Evolutionary conservation across 1,284 basidiomycete genomes (phyloP).

Genomic region (Pisolithus thermaeus): DNA sequence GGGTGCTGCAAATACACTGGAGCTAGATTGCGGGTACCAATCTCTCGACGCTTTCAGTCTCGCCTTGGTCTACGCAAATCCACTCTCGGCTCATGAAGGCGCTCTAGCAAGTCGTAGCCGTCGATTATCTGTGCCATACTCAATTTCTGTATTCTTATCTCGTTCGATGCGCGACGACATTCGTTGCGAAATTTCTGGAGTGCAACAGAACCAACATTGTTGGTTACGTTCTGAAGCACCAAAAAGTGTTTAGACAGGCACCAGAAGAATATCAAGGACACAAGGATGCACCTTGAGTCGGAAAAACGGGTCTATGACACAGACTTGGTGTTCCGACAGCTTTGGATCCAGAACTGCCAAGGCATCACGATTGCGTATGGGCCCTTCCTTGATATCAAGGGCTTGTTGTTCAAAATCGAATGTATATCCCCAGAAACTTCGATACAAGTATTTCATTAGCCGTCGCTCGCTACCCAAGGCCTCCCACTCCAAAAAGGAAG

Average conservation of each 20-base stretch:
- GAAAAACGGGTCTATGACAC: slow-evolving; percentile 47
- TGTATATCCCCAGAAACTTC: slow-evolving; percentile 41
- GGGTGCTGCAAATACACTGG: no score
- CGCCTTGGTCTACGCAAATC: background rate
- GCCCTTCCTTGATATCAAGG: slow-evolving; percentile 39
- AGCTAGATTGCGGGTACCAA: background rate
- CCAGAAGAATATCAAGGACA: background rate
- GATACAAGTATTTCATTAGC: background rate
- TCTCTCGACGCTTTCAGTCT: background rate
- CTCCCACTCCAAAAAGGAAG: background rate
- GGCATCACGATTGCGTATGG: slow-evolving; percentile 18
- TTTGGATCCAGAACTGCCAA: background rate
- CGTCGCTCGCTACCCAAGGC: background rate
- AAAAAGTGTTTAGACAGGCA: background rate
- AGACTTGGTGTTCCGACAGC: slow-evolving; percentile 15
- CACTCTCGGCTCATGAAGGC: background rate
- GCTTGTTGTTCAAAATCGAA: slow-evolving; percentile 30
- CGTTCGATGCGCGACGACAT: background rate
- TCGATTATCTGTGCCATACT: background rate
- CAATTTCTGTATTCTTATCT: background rate
- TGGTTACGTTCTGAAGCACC: slow-evolving; percentile 5
- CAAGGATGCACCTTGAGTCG: slow-evolving; percentile 33
- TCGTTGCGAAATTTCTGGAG: slow-evolving; percentile 1
- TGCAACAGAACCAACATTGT: background rate
- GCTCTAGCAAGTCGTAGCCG: background rate